phyloP scores from a whole-genome alignment of 225 moss, liverwort and hornwort species.

The Pleurozium schreberi region DNA sequence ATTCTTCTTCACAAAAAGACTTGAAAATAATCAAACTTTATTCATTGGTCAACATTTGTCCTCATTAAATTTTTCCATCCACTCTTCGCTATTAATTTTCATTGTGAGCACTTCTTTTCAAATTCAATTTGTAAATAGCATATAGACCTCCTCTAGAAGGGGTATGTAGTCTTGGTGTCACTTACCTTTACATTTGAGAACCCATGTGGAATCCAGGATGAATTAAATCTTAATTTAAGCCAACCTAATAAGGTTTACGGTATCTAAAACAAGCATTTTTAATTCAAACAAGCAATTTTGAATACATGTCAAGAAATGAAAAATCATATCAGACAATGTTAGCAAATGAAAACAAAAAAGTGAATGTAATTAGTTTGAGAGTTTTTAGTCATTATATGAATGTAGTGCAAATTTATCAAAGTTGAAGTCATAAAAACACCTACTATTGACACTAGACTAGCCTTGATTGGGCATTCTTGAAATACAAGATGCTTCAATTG shows the following conservation, averaged over 20 bases:
- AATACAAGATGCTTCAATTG: too few species aligned
- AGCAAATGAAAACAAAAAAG: neutral
- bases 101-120: neutral
- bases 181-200: neutral
- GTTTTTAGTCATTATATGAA: neutral
- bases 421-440: neutral
- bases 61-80: neutral
- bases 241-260: fast-evolving
- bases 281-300: neutral
- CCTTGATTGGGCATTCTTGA: neutral
- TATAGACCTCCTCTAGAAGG: neutral
- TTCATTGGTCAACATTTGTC: fast-evolving
- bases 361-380: too few species aligned
- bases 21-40: neutral
- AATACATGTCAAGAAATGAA: neutral
- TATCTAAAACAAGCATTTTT: too few species aligned
- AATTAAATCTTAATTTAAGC: neutral
- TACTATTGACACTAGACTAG: neutral
- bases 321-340: neutral
- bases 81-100: neutral
- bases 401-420: neutral
- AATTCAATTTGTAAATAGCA: neutral
- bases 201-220: fast-evolving
- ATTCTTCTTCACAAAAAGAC: neutral
- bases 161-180: neutral